Evolutionary conservation across 495 filamentous ascomycete genomes (phyloP), one percentile per base, ranked within the genome.

Genomic region (Hypoxylon intermedium): DNA sequence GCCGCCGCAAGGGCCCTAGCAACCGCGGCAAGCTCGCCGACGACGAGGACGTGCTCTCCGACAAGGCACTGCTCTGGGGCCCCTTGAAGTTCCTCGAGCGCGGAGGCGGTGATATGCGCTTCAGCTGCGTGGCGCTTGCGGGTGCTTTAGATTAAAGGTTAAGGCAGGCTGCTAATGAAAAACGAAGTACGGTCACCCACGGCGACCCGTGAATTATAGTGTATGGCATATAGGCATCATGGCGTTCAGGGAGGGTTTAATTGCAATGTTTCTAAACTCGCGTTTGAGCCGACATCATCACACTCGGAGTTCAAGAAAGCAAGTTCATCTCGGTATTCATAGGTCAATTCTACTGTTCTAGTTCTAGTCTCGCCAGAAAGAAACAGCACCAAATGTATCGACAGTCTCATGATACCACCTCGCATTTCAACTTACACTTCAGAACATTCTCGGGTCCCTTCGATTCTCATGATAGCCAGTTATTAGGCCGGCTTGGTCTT

Each of bases 41-140:
- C 4, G 78, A 72, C 31, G 88, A 92, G 73, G 88, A 90, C 79
- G 84, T 87, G 54, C 71, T 91, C 56, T 86, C 84, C 73, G 82
- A 85, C 60, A 82, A 76, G 71, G 89, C 87, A 38, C 69, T 91
- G 69, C 74, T 80, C 30, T 58, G 87, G 70, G 87, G 88, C 37
- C 73, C 75, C 45, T 36, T 77, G 51, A 82, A 79, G 66, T 91
- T 89, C 65, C 65, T 92, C 47, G 81, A 87, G 78, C 76, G 80
- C 21, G 89, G 87, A 63, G 74, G 82, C 55, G 83, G 79, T 13
- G 89, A 93, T 72, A 73, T 86, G 77, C 71, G 87, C 67, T 91
- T 93, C 71, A 91, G 88, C 70, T 75, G 89, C 53, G 82, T 93
- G 40, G 87, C 87, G 62, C 63, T 93, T 66, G 88, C 87, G 12